Evolutionary conservation across 495 filamentous ascomycete species (phyloP), one percentile per base, ranked within the genome.

Genomic region (Astrocystis sublimbata): DNA sequence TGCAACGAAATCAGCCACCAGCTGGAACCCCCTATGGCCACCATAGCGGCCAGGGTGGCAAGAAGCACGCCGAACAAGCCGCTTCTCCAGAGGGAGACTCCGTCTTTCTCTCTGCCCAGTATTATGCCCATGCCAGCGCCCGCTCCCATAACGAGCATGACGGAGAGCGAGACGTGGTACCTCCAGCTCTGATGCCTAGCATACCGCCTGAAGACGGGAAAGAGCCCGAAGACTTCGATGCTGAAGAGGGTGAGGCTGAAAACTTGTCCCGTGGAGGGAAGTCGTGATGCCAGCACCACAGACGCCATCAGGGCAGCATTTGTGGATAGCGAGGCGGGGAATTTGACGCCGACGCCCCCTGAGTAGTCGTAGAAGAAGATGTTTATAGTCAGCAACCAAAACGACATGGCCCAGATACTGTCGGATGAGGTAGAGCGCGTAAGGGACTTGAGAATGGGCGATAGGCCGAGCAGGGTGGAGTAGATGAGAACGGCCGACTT

Each of bases 1-100:
- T 98, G 94, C 73, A 98, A 75, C 47, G 91, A 89, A 70, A 98
- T 98, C 60, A 98, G 77, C 96, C 96, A 98, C 93, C 92, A 97
- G 67, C 90, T 93, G 71, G 93, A 97, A 42, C 91, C 88, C 2
- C 93, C 94, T 91, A 97, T 96, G 2, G 85, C 88, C 31, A 96
- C 65, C 1, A 75, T 69, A 3, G 85, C 83, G 2, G 88, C 89
- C 35, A 88, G 68, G 47, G 90, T 73, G 23, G 84, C 83, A 5
- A 93, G 90, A 5, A 96, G 71, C 40, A 96, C 81, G 10, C 88
- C 87, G 0, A 92, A 81, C 1, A 91, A 79, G 1, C 87, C 90
- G 5, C 86, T 86, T 60, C 82, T 88, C 88, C 89, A 93, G 26
- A 90, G 89, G 13, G 78, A 74, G 6, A 67, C 58, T 47, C 65